Evolutionary conservation across 2,329 filamentous ascomycete genomes (phyloP).

Genomic region (Penicillium palitans): DNA sequence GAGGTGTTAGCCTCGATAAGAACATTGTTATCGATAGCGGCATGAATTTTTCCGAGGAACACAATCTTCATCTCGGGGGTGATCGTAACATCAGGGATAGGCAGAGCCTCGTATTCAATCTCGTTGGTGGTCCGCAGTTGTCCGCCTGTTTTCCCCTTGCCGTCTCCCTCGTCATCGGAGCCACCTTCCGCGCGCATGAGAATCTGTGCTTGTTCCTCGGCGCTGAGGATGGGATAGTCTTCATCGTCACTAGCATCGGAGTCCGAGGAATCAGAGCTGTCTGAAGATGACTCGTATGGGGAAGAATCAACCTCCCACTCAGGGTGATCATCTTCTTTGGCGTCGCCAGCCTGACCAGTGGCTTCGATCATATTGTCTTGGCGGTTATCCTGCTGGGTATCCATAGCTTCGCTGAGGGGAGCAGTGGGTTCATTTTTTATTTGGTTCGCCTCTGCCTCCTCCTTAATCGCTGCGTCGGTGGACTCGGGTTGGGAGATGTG

Average conservation of each 20-base stretch:
- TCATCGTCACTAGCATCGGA: slow-evolving; percentile 56
- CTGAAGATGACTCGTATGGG: slow-evolving; percentile 66
- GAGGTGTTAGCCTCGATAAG: slow-evolving; percentile 76
- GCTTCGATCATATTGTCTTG: slow-evolving; percentile 10
- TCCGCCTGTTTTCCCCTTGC: slow-evolving; percentile 46
- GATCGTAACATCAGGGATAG: slow-evolving; percentile 76
- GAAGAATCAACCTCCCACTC: slow-evolving; percentile 87
- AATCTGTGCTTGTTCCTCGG: slow-evolving; percentile 79
- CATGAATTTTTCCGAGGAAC: slow-evolving; percentile 72
- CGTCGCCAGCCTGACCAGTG: slow-evolving; percentile 14
- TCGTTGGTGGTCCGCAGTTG: slow-evolving; percentile 83
- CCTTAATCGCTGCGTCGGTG: neutral
- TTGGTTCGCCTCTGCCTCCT: slow-evolving; percentile 1
- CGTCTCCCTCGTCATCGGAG: slow-evolving; percentile 73
- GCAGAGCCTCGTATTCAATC: slow-evolving; percentile 59
- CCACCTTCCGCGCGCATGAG: slow-evolving; percentile 80
- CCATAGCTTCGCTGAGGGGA: slow-evolving; percentile 27
- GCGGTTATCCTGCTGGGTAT: slow-evolving; percentile 24
- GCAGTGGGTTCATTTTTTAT: neutral
- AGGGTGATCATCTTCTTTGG: slow-evolving; percentile 56
- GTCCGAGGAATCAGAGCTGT: slow-evolving; percentile 63
- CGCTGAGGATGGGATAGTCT: slow-evolving; percentile 70
- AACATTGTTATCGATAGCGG: slow-evolving; percentile 74
- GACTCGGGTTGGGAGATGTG: neutral
- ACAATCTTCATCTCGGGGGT: slow-evolving; percentile 75